Conservation (phyloP, 441 rosid species). For the Gossypium aridum region DNA sequence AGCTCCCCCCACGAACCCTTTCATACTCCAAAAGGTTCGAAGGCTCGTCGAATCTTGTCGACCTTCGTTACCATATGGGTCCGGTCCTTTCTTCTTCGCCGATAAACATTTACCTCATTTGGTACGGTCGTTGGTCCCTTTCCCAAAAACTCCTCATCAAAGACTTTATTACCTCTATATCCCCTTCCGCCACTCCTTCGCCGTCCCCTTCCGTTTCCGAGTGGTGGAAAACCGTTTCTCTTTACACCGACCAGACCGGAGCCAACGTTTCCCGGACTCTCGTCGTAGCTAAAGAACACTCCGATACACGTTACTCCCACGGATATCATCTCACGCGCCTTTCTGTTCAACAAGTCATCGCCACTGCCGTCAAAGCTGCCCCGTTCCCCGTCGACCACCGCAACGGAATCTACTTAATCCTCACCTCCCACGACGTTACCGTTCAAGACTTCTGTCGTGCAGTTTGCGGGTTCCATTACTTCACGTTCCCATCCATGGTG, state of each 20-base stretch:
- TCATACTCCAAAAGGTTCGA: conserved; percentile 42
- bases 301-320: conserved; percentile 49
- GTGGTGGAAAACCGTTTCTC: conserved; percentile 82
- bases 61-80: conserved; percentile 92
- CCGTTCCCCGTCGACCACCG: conserved; percentile 75
- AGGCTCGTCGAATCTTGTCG: conserved; percentile 61
- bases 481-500: conserved; percentile 88
- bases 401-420: conserved; percentile 71
- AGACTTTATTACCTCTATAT: conserved; percentile 70
- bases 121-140: conserved; percentile 77
- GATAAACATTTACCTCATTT: conserved; percentile 71
- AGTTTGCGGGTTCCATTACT: conserved; percentile 87
- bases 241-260: conserved; percentile 90
- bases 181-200: conserved; percentile 26
- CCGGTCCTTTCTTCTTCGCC: conserved; percentile 80
- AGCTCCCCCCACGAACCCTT: conserved; percentile 45
- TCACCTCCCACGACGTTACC: conserved; percentile 65
- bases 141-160: conserved; percentile 58
- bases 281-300: conserved; percentile 60
- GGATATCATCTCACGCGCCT: conserved; percentile 62
- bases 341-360: conserved; percentile 73
- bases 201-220: conserved; percentile 60
- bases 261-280: conserved; percentile 67
- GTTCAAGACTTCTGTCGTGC: conserved; percentile 90
- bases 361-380: conserved; percentile 52